phyloP scores from a whole-genome alignment of 129 eudicot genomes.

The Ambrosia trifida region DNA sequence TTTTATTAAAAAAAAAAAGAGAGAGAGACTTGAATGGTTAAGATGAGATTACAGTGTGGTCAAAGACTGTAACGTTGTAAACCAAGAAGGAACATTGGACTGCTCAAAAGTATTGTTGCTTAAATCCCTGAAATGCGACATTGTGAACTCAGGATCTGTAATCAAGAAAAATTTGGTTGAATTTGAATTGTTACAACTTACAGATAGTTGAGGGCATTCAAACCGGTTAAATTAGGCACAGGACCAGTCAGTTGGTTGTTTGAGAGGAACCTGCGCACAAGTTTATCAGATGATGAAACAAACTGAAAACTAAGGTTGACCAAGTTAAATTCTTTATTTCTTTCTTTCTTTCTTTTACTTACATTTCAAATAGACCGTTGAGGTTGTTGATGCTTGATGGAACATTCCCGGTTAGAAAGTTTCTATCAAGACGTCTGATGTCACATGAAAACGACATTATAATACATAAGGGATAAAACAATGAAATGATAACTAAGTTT shows the following conservation, averaged over 20 bases:
- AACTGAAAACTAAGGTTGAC: not conserved
- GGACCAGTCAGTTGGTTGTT: constrained; percentile 52
- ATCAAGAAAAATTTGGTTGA: not conserved
- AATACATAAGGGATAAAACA: not conserved
- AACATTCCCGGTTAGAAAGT: constrained; percentile 35
- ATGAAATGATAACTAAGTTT: too few species aligned
- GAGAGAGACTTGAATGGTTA: constrained; percentile 11
- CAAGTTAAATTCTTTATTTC: not conserved
- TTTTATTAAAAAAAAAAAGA: not conserved
- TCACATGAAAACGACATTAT: constrained; percentile 7
- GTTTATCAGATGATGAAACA: not conserved
- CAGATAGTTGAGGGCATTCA: constrained; percentile 47
- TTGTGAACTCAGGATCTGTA: constrained; percentile 1
- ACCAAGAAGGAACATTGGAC: constrained; percentile 43
- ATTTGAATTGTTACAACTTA: constrained; percentile 28
- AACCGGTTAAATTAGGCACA: constrained; percentile 47
- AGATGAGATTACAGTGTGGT: constrained; percentile 44
- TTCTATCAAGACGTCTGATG: constrained; percentile 49
- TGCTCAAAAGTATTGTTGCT: constrained; percentile 50
- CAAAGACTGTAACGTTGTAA: constrained; percentile 43
- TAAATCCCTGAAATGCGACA: constrained; percentile 45
- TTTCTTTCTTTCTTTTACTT: not conserved
- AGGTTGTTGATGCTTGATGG: constrained; percentile 52
- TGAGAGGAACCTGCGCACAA: constrained; percentile 42
- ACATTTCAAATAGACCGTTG: constrained; percentile 40